phyloP scores from a whole-genome alignment of 768 basidiomycete species.

The Auricularia auricula-judae region DNA sequence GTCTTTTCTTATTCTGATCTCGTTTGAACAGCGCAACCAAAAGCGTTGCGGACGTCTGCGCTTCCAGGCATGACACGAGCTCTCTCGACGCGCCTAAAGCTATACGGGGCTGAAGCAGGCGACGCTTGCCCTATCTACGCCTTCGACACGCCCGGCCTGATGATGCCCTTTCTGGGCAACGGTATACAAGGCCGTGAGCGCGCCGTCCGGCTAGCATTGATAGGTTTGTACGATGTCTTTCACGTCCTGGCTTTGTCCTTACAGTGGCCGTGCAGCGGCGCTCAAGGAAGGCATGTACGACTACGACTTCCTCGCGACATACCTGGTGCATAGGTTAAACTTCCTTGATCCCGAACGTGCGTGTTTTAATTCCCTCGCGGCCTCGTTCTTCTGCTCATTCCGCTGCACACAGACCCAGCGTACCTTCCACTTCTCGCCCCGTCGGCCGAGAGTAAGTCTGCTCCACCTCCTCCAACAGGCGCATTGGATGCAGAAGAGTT shows the following conservation, averaged over 20 bases:
- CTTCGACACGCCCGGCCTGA: conserved; percentile 92
- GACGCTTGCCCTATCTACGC: conserved; percentile 52
- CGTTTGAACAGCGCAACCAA: conserved; percentile 49
- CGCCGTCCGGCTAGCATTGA: conserved; percentile 86
- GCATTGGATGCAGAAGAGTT: conserved; percentile 47
- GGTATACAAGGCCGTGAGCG: conserved; percentile 82
- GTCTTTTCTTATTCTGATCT: conserved; percentile 1
- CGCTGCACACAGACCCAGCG: conserved; percentile 38
- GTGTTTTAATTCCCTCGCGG: conserved; percentile 15
- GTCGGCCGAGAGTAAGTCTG: neutral
- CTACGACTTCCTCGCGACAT: conserved; percentile 71
- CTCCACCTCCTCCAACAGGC: conserved; percentile 38
- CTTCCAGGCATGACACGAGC: conserved; percentile 86
- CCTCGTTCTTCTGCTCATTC: conserved; percentile 4
- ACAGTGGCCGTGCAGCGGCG: conserved; percentile 45
- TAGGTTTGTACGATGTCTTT: conserved; percentile 44
- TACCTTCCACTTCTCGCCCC: conserved; percentile 55
- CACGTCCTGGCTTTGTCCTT: conserved; percentile 12
- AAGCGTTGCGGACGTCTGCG: conserved; percentile 81
- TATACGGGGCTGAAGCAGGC: conserved; percentile 28
- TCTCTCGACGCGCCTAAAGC: conserved; percentile 78
- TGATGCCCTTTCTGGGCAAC: conserved; percentile 87
- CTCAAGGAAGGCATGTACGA: conserved; percentile 92
- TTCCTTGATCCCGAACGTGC: conserved; percentile 59
- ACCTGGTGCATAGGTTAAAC: conserved; percentile 79